Evolutionary conservation across 345 rosid genomes (phyloP).

Genomic region (Eucalyptus polybractea): DNA sequence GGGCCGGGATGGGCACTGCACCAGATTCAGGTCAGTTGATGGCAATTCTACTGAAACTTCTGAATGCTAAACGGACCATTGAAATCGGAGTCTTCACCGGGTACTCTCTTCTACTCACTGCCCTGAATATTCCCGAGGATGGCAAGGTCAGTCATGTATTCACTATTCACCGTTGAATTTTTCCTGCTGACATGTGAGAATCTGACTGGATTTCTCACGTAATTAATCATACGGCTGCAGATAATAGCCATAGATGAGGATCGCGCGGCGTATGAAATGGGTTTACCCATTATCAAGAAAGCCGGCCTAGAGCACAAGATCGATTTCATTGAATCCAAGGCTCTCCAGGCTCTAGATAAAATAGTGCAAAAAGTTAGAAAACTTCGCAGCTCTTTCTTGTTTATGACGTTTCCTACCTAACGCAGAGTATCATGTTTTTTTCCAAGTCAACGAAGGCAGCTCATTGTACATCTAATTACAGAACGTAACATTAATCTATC

Average conservation of each 20-base stretch:
- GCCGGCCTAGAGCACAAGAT: slow-evolving; percentile 34
- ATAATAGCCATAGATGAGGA: slow-evolving; percentile 12
- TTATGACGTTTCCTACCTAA: background rate
- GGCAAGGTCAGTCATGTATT: slow-evolving; percentile 26
- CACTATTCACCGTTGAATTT: background rate
- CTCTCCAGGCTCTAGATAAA: slow-evolving; percentile 15
- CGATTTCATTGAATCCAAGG: slow-evolving; percentile 18
- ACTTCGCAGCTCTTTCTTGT: background rate
- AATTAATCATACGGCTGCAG: background rate
- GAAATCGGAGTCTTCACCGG: slow-evolving; percentile 81
- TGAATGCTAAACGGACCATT: slow-evolving; percentile 46
- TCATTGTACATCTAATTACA: background rate
- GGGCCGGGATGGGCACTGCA: slow-evolving; percentile 29
- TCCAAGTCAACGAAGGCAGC: background rate
- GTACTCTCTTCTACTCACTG: slow-evolving; percentile 80
- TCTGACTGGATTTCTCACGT: background rate
- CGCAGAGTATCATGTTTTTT: background rate
- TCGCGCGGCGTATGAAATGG: slow-evolving; percentile 14
- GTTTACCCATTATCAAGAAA: slow-evolving; percentile 18
- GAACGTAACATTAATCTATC: background rate
- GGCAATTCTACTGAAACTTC: slow-evolving; percentile 37
- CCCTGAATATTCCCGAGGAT: slow-evolving; percentile 62
- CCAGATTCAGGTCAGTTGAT: slow-evolving; percentile 72
- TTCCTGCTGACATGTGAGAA: background rate
- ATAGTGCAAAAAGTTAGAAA: slow-evolving; percentile 9